Evolutionary conservation across 257 asterid genomes (phyloP), one percentile per base, ranked within the genome.

Genomic region (Scutellaria baicalensis): DNA sequence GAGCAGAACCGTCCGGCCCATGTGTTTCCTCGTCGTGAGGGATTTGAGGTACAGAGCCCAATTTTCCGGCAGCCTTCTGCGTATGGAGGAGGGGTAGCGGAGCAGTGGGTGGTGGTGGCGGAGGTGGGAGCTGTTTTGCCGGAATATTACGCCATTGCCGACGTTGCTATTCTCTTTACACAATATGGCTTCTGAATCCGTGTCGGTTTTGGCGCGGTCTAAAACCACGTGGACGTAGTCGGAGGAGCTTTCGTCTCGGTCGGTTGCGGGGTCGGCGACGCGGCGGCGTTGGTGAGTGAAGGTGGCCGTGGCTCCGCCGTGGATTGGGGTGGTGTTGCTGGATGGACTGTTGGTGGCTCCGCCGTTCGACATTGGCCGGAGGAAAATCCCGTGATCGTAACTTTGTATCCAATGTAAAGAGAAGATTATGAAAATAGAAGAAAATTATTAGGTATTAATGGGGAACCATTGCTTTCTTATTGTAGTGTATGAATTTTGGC

Each of bases 11-110:
- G 80, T 47, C 1, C 95, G 82, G 7, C 77, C 82, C 69, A 76
- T 51, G 57, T 83, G 82, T 83, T 68, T 86, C 75, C 85, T 82
- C 40, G 77, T 76, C 59, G 59, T 73, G 73, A 81, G 49, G n/a
- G 63, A 73, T 63, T 79, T 33, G 6, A 71, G 64, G 45, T 62
- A 31, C 66, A 64, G 27, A 43, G 71, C 33, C 23, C 73, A 64
- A 5, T 69, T 80, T 17, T 80, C 81, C 50, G 50, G 50, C 6
- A 44, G 9, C 16, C 59, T 2, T 52, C 23, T 2, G 36, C 59
- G 59, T 52, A 52, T 3, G 23, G 23, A 20, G 69, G 74, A 31
- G 3, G 78, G 48, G 10, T 71, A 73, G 67, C 74, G 65, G 0
- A 74, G 66, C 57, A 62, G 69, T 10, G 77, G 78, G 12, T 59